A percentile compares a stretch with the other conserved stretches of the same genome.
Evolutionary conservation across 1,284 basidiomycete genomes (phyloP).

Genomic region (Rhodotorula mucilaginosa): DNA sequence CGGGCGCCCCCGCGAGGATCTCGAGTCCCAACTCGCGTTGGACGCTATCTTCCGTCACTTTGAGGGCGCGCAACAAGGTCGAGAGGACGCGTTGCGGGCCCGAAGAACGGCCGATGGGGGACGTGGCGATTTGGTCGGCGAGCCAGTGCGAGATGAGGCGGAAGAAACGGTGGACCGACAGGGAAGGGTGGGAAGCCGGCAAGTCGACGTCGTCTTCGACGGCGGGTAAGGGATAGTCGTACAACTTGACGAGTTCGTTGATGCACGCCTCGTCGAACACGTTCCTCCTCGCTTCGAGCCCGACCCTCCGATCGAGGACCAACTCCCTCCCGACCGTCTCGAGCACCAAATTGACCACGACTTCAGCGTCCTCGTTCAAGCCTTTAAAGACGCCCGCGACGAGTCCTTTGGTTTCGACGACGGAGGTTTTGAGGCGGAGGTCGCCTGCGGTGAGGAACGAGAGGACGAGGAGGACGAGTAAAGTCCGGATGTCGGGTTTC

Average conservation of each 20-base stretch:
- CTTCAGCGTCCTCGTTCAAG: conserved; percentile 33
- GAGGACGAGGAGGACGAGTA: conserved; percentile 37
- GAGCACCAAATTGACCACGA: conserved; percentile 34
- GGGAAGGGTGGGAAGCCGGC: conserved; percentile 17
- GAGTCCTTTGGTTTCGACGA: conserved; percentile 37
- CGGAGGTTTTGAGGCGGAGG: conserved; percentile 30
- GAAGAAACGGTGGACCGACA: conserved; percentile 34
- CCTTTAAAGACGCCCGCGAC: conserved; percentile 36
- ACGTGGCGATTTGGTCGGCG: conserved; percentile 36
- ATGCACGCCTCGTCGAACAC: conserved; percentile 35
- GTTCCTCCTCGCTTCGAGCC: conserved; percentile 30
- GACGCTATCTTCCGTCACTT: conserved; percentile 34
- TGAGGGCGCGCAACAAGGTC: conserved; percentile 28
- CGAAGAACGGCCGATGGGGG: conserved; percentile 20
- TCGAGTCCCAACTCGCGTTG: conserved; percentile 35
- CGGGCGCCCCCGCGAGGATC: conserved; percentile 31
- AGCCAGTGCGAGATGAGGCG: conserved; percentile 34
- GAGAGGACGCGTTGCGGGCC: conserved; percentile 33
- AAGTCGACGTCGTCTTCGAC: conserved; percentile 2
- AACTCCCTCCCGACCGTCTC: conserved; percentile 28
- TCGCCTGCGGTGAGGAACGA: conserved; percentile 33
- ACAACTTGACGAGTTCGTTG: conserved; percentile 38
- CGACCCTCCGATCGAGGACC: conserved; percentile 26
- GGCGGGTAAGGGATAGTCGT: conserved; percentile 16
- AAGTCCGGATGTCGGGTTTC: conserved; percentile 40